Conservation (phyloP, 1,284 basidiomycete species). For the Flammula alnicola region DNA sequence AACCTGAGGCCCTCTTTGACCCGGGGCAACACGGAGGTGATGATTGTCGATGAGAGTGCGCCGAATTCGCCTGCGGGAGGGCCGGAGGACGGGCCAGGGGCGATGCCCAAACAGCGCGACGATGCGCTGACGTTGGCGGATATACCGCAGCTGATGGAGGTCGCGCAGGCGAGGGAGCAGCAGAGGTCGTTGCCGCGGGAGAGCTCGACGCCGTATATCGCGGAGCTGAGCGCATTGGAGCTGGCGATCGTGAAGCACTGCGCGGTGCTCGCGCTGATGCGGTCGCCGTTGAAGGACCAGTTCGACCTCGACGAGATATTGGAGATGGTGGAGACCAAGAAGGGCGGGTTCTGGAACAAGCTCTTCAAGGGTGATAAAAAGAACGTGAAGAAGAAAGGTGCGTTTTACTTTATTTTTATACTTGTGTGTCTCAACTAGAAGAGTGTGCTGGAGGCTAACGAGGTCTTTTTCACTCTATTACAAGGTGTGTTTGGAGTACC, state of each 20-base stretch:
- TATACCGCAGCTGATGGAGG: constrained; percentile 91
- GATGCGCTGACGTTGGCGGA: constrained; percentile 96
- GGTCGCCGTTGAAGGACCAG: constrained; percentile 79
- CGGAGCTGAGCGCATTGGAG: constrained; percentile 85
- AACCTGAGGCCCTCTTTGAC: constrained; percentile 76
- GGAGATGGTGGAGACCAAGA: constrained; percentile 92
- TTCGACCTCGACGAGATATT: constrained; percentile 92
- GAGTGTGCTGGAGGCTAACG: constrained; percentile 33
- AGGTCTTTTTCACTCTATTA: not conserved
- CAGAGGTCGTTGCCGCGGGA: constrained; percentile 78
- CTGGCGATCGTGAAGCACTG: constrained; percentile 92
- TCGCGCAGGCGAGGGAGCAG: constrained; percentile 88
- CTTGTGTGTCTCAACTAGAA: constrained; percentile 6
- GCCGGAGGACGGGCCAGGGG: constrained; percentile 29
- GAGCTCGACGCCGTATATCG: constrained; percentile 79
- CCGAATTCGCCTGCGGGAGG: constrained; percentile 67
- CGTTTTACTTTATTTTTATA: constrained; percentile 28
- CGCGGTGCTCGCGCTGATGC: constrained; percentile 82
- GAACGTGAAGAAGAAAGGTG: constrained; percentile 88
- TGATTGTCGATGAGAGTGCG: constrained; percentile 85
- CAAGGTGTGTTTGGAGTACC: constrained; percentile 91
- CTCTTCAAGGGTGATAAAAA: constrained; percentile 91
- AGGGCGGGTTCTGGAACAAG: constrained; percentile 96
- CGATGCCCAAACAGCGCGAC: constrained; percentile 43
- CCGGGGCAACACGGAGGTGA: constrained; percentile 85